phyloP scores from a whole-genome alignment of 1,139 yeast species.

The Sugiyamaella castrensis region DNA sequence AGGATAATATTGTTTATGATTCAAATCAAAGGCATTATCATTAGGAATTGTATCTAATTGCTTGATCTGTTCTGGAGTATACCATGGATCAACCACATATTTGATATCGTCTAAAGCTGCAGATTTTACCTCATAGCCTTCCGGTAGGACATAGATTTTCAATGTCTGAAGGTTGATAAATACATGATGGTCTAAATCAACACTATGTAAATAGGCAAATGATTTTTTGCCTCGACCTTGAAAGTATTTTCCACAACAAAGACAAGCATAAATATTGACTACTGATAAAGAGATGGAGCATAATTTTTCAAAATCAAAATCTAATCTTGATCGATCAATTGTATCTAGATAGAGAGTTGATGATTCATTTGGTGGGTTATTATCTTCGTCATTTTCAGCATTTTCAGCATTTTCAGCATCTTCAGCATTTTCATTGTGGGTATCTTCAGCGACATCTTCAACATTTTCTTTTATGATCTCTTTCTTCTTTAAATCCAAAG shows the following conservation, averaged over 20 bases:
- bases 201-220: conserved; percentile 66
- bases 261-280: conserved; percentile 65
- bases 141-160: conserved; percentile 60
- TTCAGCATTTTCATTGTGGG: too few species aligned
- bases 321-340: conserved; percentile 52
- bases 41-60: conserved; percentile 32
- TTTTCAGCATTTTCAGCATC: not conserved
- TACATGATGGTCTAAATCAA: conserved; percentile 60
- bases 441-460: too few species aligned
- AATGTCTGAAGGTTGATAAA: conserved; percentile 53
- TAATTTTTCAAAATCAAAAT: conserved; percentile 67
- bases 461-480: too few species aligned
- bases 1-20: conserved; percentile 48
- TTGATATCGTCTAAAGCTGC: conserved; percentile 50
- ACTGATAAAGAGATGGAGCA: conserved; percentile 63
- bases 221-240: conserved; percentile 64
- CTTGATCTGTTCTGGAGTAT: conserved; percentile 38
- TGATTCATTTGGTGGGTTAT: not conserved
- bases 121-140: conserved; percentile 46
- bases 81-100: conserved; percentile 53
- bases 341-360: conserved; percentile 49
- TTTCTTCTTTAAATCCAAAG: too few species aligned
- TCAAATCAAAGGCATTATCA: conserved; percentile 31
- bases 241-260: conserved; percentile 69
- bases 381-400: not conserved